A percentile compares a stretch with the other conserved stretches of the same genome.
Evolutionary conservation across 2,329 filamentous ascomycete genomes (phyloP).

Genomic region (Cladosporium oxysporum): DNA sequence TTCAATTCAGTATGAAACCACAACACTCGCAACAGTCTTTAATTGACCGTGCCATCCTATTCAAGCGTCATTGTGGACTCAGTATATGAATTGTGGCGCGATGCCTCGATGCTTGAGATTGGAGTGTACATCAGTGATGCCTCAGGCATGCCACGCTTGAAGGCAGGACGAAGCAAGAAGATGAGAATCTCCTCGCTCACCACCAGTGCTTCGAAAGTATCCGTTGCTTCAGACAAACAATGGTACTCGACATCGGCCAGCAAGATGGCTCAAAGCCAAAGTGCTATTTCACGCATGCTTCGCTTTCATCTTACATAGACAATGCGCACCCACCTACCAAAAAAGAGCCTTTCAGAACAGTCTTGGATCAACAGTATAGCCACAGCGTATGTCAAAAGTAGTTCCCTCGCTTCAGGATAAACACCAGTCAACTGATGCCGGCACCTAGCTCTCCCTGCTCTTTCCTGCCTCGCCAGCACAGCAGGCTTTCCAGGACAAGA

Average conservation of each 20-base stretch:
- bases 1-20: no score
- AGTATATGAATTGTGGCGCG: not conserved
- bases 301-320: conserved; percentile 67
- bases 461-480: conserved; percentile 52
- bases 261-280: conserved; percentile 47
- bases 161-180: not conserved
- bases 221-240: not conserved
- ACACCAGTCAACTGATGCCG: not conserved
- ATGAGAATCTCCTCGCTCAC: not conserved
- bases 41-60: not conserved
- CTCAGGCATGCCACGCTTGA: not conserved
- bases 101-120: not conserved
- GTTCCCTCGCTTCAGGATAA: not conserved
- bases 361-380: conserved; percentile 65
- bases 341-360: conserved; percentile 72
- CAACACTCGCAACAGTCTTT: no score
- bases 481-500: not conserved
- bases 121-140: not conserved
- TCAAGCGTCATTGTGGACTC: not conserved
- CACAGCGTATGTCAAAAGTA: conserved; percentile 55
- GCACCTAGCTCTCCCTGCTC: conserved; percentile 65
- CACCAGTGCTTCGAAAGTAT: not conserved
- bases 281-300: conserved; percentile 72
- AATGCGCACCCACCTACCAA: conserved; percentile 68
- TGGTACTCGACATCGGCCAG: conserved; percentile 14